phyloP scores from a whole-genome alignment of 805 yeast species.

The Candida takata region DNA sequence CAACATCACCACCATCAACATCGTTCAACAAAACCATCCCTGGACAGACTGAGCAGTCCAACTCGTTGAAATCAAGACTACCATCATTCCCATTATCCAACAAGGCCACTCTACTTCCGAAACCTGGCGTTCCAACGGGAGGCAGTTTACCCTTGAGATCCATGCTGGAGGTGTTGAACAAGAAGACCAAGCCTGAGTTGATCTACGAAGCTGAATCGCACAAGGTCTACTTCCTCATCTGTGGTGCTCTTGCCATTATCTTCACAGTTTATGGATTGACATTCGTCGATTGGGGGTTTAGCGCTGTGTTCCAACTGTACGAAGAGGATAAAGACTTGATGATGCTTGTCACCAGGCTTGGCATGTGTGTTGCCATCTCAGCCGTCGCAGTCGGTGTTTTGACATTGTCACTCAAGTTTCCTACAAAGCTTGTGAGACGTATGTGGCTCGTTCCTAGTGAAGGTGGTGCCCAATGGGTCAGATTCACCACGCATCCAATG shows the following conservation, averaged over 20 bases:
- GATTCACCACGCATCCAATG: conserved; percentile 68
- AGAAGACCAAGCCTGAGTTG: conserved; percentile 58
- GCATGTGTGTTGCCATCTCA: conserved; percentile 37
- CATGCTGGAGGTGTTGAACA: conserved; percentile 50
- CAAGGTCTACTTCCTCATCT: conserved; percentile 60
- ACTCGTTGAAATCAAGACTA: conserved; percentile 49
- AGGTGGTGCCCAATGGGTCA: conserved; percentile 34
- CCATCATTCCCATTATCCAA: conserved; percentile 63
- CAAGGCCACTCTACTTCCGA: conserved; percentile 65
- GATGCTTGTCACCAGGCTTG: conserved; percentile 29
- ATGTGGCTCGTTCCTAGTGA: conserved; percentile 68
- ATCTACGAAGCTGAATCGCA: conserved; percentile 84
- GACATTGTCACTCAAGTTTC: conserved; percentile 40
- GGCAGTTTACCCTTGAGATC: conserved; percentile 38
- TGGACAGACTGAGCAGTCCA: conserved; percentile 22
- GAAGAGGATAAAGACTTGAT: conserved; percentile 40
- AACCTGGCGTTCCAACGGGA: conserved; percentile 73
- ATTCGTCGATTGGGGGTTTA: conserved; percentile 48
- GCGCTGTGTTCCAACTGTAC: conserved; percentile 44
- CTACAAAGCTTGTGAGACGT: conserved; percentile 65
- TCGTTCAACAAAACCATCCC: conserved; percentile 12
- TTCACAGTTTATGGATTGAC: conserved; percentile 64
- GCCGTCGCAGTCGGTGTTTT: conserved; percentile 27
- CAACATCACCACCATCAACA: background rate
- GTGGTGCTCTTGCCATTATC: conserved; percentile 62